Base-by-base conservation (phyloP, 2,329 filamentous ascomycete species). In the Aspergillus sojae region DNA sequence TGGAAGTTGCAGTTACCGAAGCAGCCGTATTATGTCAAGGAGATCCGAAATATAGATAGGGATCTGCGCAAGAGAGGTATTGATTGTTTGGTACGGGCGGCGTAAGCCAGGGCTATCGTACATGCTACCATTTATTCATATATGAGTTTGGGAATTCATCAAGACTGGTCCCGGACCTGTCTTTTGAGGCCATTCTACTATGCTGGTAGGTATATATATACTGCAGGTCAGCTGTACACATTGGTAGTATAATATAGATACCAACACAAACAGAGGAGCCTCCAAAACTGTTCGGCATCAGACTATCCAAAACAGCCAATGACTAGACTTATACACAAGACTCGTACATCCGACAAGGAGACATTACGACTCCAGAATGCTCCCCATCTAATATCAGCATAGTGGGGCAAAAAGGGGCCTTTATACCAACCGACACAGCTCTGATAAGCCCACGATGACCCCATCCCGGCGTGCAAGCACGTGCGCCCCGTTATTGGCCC, bases 1-100 rank as follows among this genome's bases (percentile, higher is more conserved):
- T 78, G 76, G 77, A 71, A 71, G 57, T 61, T 78, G 32, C 67
- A 72, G 50, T 62, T 78, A 43, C 75, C 75, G 34, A 68, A 69
- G 46, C 75, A 77, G 66, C 70, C 71, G 21, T 78, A 77, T 54
- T 78, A 78, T 62, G 60, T 65, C 19, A 69, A 73, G 56, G 75
- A 77, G 67, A 61, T 77, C 34, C 62, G 65, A 19, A 66, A 63
- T 28, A 65, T 78, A 16, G 71, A 70, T 60, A 66, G 68, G 7
- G 72, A 74, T 62, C 69, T 78, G 65, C 63, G 68, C 48, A 71
- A 69, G 67, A 72, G 71, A 62, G 74, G 75, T 28, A 74, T 78
- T 62, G 69, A 74, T 41, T 78, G 76, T 69, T 68, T 67, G 62
- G 70, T 78, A 59, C 65, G 67, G 50, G 67, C 58, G 45, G 63